phyloP scores from a whole-genome alignment of 768 basidiomycete genomes.

The Lactarius indigo region DNA sequence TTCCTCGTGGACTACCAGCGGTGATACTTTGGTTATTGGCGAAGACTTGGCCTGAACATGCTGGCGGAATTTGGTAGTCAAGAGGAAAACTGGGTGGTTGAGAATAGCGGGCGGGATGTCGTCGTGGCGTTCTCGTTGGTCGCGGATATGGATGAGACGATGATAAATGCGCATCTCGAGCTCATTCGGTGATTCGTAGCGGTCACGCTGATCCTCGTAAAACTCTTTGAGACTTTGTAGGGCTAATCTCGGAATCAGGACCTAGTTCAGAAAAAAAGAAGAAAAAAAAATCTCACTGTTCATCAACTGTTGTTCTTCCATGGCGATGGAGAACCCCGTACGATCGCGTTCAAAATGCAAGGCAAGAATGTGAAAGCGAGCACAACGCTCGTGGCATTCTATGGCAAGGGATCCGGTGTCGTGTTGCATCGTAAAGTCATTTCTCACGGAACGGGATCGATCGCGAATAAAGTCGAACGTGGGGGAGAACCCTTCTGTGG shows the following conservation, averaged over 20 bases:
- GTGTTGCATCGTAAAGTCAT: conserved; percentile 94
- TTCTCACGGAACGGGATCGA: conserved; percentile 83
- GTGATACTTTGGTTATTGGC: conserved; percentile 66
- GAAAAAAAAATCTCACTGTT: conserved; percentile 58
- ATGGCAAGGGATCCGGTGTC: conserved; percentile 73
- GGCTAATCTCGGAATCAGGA: conserved; percentile 45
- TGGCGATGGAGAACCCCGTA: conserved; percentile 52
- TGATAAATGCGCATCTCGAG: conserved; percentile 97
- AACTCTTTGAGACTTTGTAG: conserved; percentile 91
- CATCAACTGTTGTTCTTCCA: conserved; percentile 89
- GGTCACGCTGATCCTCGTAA: conserved; percentile 74
- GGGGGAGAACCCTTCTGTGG: conserved; percentile 60
- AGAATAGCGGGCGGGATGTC: conserved; percentile 66
- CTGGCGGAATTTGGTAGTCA: conserved; percentile 76
- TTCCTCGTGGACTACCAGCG: conserved; percentile 56
- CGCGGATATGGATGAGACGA: conserved; percentile 85
- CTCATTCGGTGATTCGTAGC: conserved; percentile 74
- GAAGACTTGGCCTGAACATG: conserved; percentile 79
- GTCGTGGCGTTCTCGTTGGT: conserved; percentile 73
- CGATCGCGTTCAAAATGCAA: conserved; percentile 62
- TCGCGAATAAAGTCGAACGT: conserved; percentile 88
- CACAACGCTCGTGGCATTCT: conserved; percentile 90
- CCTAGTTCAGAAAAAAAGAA: conserved; percentile 5
- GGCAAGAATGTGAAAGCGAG: conserved; percentile 87
- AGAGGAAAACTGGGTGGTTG: conserved; percentile 70